phyloP scores from a whole-genome alignment of 305 asterid species.

The Fraxinus greggii region DNA sequence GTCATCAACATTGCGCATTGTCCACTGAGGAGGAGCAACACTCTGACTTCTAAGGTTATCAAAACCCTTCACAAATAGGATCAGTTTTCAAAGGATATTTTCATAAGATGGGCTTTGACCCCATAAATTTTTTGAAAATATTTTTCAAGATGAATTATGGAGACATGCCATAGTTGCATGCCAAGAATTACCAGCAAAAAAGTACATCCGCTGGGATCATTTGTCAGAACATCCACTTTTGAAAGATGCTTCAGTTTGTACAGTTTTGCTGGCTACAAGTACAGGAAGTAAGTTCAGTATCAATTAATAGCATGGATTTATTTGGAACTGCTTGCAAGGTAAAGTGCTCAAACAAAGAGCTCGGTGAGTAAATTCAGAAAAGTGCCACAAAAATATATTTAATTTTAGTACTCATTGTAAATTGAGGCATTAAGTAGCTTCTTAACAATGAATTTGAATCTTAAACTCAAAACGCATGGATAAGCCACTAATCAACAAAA shows the following conservation, averaged over 20 bases:
- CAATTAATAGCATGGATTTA: slow-evolving; percentile 24
- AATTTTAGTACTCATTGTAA: slow-evolving; percentile 1
- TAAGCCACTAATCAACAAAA: not conserved
- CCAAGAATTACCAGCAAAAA: slow-evolving; percentile 65
- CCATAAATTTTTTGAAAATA: slow-evolving; percentile 3
- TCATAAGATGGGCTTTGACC: not conserved
- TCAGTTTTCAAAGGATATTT: slow-evolving; percentile 20
- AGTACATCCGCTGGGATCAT: slow-evolving; percentile 98
- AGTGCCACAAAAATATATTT: not conserved
- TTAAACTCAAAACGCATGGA: not conserved
- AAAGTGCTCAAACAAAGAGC: slow-evolving; percentile 11
- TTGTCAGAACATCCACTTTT: slow-evolving; percentile 86
- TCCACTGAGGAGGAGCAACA: slow-evolving; percentile 98
- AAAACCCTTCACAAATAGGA: slow-evolving; percentile 67
- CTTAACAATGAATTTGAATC: not conserved
- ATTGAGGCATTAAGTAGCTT: slow-evolving; percentile 12
- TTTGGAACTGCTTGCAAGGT: slow-evolving; percentile 1
- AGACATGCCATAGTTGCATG: slow-evolving; percentile 16
- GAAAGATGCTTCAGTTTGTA: slow-evolving; percentile 89
- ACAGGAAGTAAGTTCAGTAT: slow-evolving; percentile 20
- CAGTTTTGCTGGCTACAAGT: slow-evolving; percentile 78
- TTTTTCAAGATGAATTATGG: slow-evolving; percentile 5
- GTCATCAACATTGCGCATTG: slow-evolving; percentile 97
- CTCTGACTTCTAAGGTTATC: slow-evolving; percentile 95
- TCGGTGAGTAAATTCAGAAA: not conserved